Base-by-base conservation (phyloP, 2,329 filamentous ascomycete species). In the Stagonosporopsis cucurbitacearum region DNA sequence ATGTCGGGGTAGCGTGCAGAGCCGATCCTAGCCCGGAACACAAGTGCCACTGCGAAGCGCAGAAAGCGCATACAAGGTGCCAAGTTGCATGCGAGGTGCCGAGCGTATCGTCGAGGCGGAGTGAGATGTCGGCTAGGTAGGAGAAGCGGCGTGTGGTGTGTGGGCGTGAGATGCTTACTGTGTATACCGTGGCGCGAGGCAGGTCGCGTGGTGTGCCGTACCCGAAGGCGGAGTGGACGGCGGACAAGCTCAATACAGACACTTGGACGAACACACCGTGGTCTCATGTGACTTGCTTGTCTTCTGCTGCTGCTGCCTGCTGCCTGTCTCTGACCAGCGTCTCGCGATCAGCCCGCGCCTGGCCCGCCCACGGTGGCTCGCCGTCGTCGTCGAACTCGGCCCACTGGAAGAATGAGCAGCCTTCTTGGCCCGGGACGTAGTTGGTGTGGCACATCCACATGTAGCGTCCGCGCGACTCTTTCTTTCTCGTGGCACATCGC, bases 391-490 rank as follows among this genome's bases (percentile, higher is more conserved):
- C 63, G 35, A 70, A 73, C 37, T 70, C 68, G 1, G 69, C 69
- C 70, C 68, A 70, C 30, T 67, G 60, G 22, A 70, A 69, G 45
- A 71, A 74, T 0, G 67, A 64, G 33, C 71, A 77, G 6, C 79
- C 78, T 50, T 81, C 76, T 82, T 88, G 42, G 0, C 85, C 88
- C 0, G 88, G 88, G 2, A 87, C 82, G 67, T 88, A 90, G 6
- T 88, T 86, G 0, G 86, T 86, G 76, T 96, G 86, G 68, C 95
- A 98, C 89, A 94, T 95, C 92, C 92, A 96, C 78, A 96, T 96
- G 72, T 98, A 96, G 66, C 83, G 82, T 0, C 94, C 93, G 62
- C 86, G 81, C 50, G 86, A 94, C 63, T 90, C 89, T 64, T 83
- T 87, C 76, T 89, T 92, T 69, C 82, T 86, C 77, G 93, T 91